Evolutionary conservation across 345 rosid genomes (phyloP).

Genomic region (Eucalyptus cladocalyx): DNA sequence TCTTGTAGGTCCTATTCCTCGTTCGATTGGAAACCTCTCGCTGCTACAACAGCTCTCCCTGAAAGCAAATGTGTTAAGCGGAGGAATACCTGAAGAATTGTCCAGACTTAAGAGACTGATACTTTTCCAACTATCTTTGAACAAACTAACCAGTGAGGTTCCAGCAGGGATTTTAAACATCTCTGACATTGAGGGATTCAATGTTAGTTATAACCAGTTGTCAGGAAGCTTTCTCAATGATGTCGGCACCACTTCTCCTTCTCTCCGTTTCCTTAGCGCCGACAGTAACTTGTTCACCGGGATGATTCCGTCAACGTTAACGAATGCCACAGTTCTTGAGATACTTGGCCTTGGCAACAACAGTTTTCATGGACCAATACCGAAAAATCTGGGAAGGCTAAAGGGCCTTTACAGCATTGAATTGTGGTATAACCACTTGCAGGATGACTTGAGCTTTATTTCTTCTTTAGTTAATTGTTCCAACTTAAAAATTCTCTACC

Average conservation of each 20-base stretch:
- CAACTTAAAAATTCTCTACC: no score
- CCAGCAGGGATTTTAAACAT: neutral
- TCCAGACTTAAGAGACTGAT: neutral
- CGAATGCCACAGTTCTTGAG: no score
- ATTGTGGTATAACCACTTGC: no score
- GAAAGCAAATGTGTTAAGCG: fast-evolving
- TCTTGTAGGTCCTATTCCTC: neutral
- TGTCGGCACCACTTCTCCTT: neutral
- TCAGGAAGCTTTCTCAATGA: neutral
- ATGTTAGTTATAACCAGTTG: fast-evolving
- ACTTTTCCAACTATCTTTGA: neutral
- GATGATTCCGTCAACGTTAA: no score
- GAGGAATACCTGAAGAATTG: neutral
- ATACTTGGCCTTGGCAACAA: fast-evolving
- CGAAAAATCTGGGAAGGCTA: no score
- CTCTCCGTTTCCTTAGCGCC: fast-evolving
- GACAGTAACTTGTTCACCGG: neutral
- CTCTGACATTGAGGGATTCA: fast-evolving
- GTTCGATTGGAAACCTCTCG: neutral
- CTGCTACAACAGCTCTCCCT: neutral
- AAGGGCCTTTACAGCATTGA: no score
- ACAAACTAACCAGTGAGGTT: neutral
- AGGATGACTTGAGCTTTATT: no score
- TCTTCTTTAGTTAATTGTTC: no score
- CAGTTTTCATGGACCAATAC: no score